These are phyloP conservation scores for Cyanidiococcus yangmingshanensis DNA, from an alignment of 23 red algal genomes.

Conservation along the genomic window DNA sequence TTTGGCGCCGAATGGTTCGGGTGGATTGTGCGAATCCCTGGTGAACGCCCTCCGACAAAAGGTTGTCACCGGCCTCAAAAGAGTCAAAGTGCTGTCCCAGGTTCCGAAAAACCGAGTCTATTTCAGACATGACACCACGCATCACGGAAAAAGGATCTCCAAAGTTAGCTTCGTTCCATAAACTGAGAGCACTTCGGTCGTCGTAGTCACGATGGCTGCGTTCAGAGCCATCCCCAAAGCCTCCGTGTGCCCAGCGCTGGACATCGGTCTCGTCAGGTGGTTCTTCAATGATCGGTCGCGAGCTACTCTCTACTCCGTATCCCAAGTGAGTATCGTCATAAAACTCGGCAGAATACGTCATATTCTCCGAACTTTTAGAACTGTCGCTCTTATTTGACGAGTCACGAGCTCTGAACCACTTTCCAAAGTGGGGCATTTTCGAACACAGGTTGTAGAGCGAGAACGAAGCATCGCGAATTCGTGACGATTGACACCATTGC, in stretches of 20 bases:
- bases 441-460: no score
- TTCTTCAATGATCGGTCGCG: not conserved
- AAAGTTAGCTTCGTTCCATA: not conserved
- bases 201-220: not conserved
- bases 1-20: not conserved
- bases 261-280: not conserved
- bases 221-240: not conserved
- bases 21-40: constrained; percentile 1
- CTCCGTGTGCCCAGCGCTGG: not conserved
- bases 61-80: not conserved
- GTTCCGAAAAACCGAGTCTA: constrained; percentile 7
- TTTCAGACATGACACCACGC: constrained; percentile 3
- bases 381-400: not conserved
- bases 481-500: no score
- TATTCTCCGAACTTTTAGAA: not conserved
- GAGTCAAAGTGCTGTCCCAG: not conserved
- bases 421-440: not conserved
- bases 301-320: not conserved
- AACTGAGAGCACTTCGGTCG: not conserved
- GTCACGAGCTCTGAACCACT: not conserved
- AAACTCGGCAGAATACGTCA: not conserved
- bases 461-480: no score
- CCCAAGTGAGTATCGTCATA: constrained; percentile 17
- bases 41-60: not conserved
- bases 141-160: constrained; percentile 2